A percentile compares a stretch with the other conserved stretches of the same genome.
Evolutionary conservation across 768 basidiomycete genomes (phyloP).

Genomic region (Boletus rubescentipes): DNA sequence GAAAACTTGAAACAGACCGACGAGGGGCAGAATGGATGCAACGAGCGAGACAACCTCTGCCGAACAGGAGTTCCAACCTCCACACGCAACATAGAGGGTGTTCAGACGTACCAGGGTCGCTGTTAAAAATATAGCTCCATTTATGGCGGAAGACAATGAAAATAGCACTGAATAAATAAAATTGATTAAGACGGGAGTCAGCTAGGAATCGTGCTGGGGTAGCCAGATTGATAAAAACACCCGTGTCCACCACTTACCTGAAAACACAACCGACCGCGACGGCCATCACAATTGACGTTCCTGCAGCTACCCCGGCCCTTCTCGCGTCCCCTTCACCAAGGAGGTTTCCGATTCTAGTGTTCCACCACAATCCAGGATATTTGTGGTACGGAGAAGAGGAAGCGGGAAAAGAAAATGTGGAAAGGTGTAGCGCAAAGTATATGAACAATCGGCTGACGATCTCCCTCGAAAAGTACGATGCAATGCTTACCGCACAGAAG

Average conservation of each 20-base stretch:
- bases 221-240: background rate
- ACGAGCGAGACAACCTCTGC: slow-evolving; percentile 48
- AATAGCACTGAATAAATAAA: slow-evolving; percentile 39
- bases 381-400: background rate
- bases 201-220: background rate
- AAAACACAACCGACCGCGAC: slow-evolving; percentile 62
- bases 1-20: slow-evolving; percentile 82
- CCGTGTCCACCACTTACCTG: slow-evolving; percentile 42
- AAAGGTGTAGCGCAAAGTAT: background rate
- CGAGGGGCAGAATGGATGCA: slow-evolving; percentile 68
- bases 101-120: slow-evolving; percentile 47
- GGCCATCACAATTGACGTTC: slow-evolving; percentile 64
- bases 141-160: slow-evolving; percentile 60
- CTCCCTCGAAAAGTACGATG: background rate
- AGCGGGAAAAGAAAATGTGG: background rate
- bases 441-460: background rate
- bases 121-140: slow-evolving; percentile 77
- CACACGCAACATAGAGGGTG: background rate
- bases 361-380: background rate
- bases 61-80: background rate
- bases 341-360: slow-evolving; percentile 76
- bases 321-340: slow-evolving; percentile 76
- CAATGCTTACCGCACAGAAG: slow-evolving; percentile 73
- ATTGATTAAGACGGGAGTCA: background rate
- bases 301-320: slow-evolving; percentile 69